These are phyloP conservation scores for Fusarium sp. DNA, from an alignment of 2,329 filamentous ascomycete species.

Conservation along the genomic window DNA sequence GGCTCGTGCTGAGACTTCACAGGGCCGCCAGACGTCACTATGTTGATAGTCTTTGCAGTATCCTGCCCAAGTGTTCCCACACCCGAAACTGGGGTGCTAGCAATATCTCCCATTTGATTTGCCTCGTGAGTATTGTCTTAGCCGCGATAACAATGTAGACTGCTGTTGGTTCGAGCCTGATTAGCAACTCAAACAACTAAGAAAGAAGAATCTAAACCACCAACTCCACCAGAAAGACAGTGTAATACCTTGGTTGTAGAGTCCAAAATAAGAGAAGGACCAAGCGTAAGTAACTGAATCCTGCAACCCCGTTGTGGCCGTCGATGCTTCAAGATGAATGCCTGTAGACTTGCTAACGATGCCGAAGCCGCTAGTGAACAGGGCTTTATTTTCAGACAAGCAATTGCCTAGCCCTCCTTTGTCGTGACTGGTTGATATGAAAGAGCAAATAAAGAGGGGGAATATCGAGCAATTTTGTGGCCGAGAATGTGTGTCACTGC, in stretches of 20 bases:
- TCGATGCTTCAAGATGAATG: slow-evolving; percentile 6
- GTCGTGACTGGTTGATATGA: slow-evolving; percentile 23
- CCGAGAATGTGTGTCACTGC: slow-evolving; percentile 35
- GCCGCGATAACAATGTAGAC: slow-evolving; percentile 1
- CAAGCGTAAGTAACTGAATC: background rate
- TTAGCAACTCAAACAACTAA: slow-evolving; percentile 14
- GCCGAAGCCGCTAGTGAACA: slow-evolving; percentile 31
- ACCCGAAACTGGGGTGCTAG: slow-evolving; percentile 30
- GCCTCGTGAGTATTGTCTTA: slow-evolving; percentile 3
- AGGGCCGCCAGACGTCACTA: slow-evolving; percentile 12
- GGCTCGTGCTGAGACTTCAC: slow-evolving; percentile 20
- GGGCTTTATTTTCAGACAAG: slow-evolving; percentile 24
- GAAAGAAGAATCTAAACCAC: background rate
- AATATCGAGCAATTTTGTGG: slow-evolving; percentile 35
- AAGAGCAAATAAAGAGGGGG: slow-evolving; percentile 20
- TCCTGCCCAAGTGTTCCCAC: slow-evolving; percentile 21
- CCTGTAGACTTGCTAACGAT: slow-evolving; percentile 15
- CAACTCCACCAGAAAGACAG: background rate
- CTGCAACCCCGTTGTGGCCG: background rate
- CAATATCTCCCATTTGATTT: slow-evolving; percentile 45
- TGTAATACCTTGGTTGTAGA: slow-evolving; percentile 16
- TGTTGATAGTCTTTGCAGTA: slow-evolving; percentile 19
- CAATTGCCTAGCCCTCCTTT: slow-evolving; percentile 27
- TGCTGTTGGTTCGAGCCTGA: slow-evolving; percentile 1
- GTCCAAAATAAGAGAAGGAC: background rate